Conservation (phyloP, 1,139 yeast genomes). For the Yamadazyma membranifaciens region DNA sequence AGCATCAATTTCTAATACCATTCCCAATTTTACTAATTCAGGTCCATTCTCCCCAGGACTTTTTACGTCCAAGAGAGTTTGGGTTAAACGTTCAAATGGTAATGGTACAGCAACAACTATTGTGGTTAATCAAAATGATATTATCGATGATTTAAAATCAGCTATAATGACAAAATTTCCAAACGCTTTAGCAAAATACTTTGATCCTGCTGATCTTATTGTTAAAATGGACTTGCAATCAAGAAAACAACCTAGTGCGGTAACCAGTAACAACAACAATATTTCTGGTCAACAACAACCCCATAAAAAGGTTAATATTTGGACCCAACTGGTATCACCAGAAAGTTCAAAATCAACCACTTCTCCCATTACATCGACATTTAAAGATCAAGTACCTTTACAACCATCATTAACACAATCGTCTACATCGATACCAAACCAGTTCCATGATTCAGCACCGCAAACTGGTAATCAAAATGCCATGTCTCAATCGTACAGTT, state of each 20-base stretch:
- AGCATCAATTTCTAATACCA: constrained; percentile 13
- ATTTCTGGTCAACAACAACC: constrained; percentile 9
- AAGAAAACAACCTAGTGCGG: constrained; percentile 11
- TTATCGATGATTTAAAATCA: constrained; percentile 73
- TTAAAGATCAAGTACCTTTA: constrained; percentile 10
- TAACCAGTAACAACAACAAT: constrained; percentile 3
- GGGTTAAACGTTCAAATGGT: constrained; percentile 61
- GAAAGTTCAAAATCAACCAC: constrained; percentile 13
- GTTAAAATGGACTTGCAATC: constrained; percentile 37
- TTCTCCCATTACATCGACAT: constrained; percentile 15
- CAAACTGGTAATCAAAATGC: not conserved
- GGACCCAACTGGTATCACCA: constrained; percentile 14
- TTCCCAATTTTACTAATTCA: constrained; percentile 15
- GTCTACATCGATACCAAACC: not conserved
- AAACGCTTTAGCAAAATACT: constrained; percentile 56
- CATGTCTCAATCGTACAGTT: constrained; percentile 11
- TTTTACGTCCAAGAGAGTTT: constrained; percentile 42
- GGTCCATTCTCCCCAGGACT: constrained; percentile 19
- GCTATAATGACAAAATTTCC: constrained; percentile 65
- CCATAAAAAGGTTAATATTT: constrained; percentile 16
- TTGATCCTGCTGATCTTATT: constrained; percentile 69
- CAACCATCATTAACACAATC: not conserved
- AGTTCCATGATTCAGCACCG: not conserved
- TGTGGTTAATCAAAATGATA: constrained; percentile 49
- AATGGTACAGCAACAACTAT: constrained; percentile 69